phyloP scores from a whole-genome alignment of 345 rosid genomes.

The Syzygium jambos region DNA sequence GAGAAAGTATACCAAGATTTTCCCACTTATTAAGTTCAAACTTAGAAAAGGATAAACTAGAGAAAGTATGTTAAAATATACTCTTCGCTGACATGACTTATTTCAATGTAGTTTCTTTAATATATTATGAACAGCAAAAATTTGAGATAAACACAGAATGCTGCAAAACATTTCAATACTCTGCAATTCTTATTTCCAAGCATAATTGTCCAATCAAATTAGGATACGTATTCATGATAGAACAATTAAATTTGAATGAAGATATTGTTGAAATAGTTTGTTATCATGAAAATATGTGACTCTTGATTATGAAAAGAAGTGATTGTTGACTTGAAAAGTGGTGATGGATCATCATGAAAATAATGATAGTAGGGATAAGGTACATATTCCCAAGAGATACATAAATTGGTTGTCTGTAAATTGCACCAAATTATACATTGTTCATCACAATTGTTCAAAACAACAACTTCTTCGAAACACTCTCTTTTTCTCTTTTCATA shows the following conservation, averaged over 20 bases:
- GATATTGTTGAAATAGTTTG: no score
- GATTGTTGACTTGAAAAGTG: no score
- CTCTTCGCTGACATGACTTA: not conserved
- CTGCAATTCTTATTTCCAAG: not conserved
- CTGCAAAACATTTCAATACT: not conserved
- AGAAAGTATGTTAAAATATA: not conserved
- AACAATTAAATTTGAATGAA: not conserved
- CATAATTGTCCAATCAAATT: not conserved
- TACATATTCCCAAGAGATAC: no score
- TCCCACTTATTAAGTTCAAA: not conserved
- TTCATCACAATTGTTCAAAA: no score
- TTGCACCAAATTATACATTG: no score
- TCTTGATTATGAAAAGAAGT: no score
- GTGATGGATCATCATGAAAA: no score
- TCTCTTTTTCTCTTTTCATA: no score
- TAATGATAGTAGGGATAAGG: no score
- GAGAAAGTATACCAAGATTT: not conserved
- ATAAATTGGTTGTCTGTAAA: no score
- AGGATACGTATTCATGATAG: not conserved
- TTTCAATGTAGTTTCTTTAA: not conserved
- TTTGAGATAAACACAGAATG: not conserved
- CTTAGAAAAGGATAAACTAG: not conserved
- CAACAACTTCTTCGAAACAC: no score
- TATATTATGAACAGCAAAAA: not conserved
- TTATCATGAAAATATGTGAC: no score